phyloP scores from a whole-genome alignment of 108 stramenopile species.

The Fragilariopsis cylindrus region DNA sequence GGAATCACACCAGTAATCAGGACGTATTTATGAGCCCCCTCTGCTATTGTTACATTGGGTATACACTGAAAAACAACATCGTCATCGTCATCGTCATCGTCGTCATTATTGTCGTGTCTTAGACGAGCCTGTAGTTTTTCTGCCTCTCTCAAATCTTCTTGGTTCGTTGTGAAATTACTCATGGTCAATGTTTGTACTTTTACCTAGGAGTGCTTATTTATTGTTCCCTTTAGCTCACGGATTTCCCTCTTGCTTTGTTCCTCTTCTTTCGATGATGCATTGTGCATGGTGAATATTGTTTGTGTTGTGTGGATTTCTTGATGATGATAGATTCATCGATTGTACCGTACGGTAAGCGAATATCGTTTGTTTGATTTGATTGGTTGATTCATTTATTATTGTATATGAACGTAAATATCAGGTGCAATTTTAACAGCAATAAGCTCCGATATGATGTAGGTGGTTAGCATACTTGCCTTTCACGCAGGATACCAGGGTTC shows the following conservation, averaged over 20 bases:
- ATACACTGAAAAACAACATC: constrained; percentile 21
- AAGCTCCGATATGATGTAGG: constrained; percentile 67
- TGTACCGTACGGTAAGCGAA: too few species aligned
- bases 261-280: too few species aligned
- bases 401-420: too few species aligned
- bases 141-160: constrained; percentile 69
- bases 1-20: constrained; percentile 59
- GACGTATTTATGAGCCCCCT: constrained; percentile 84
- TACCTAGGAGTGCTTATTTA: not conserved
- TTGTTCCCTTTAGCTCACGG: not conserved
- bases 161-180: constrained; percentile 60
- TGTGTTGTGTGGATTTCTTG: too few species aligned
- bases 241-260: too few species aligned
- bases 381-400: too few species aligned
- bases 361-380: too few species aligned
- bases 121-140: constrained; percentile 61
- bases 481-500: constrained; percentile 75
- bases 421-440: too few species aligned
- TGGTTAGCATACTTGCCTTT: constrained; percentile 83
- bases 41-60: constrained; percentile 66
- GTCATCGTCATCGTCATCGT: not conserved
- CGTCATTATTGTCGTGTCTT: not conserved
- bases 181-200: not conserved
- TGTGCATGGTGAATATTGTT: too few species aligned
- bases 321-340: too few species aligned